Conservation (phyloP, 768 basidiomycete species). For the Calvatia gigantea region DNA sequence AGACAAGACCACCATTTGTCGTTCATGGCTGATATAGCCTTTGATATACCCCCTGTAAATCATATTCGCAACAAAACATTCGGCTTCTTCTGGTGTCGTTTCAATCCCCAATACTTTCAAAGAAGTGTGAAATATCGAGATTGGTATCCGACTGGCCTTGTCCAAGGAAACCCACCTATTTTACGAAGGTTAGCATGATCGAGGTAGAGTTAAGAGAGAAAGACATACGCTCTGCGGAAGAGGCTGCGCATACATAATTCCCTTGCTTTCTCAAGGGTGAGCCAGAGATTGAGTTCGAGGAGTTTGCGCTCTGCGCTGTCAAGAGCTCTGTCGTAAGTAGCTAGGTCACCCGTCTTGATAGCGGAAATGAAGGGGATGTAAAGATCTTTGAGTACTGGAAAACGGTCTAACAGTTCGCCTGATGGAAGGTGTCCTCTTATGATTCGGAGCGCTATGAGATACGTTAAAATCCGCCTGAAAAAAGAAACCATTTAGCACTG, state of each 20-base stretch:
- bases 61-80: constrained; percentile 94
- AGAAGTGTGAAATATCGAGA: constrained; percentile 78
- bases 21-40: constrained; percentile 96
- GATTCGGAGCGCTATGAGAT: constrained; percentile 86
- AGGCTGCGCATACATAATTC: constrained; percentile 83
- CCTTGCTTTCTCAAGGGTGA: constrained; percentile 83
- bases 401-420: constrained; percentile 59
- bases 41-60: constrained; percentile 90
- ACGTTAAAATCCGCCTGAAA: constrained; percentile 82
- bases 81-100: constrained; percentile 77
- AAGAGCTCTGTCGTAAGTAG: constrained; percentile 77
- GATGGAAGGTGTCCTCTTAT: constrained; percentile 87
- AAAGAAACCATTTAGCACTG: not conserved
- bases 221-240: constrained; percentile 71
- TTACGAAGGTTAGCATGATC: not conserved
- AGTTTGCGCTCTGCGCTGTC: constrained; percentile 67
- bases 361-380: constrained; percentile 81
- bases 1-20: constrained; percentile 89
- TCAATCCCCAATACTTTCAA: constrained; percentile 68
- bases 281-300: constrained; percentile 83
- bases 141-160: constrained; percentile 74
- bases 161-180: constrained; percentile 76
- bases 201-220: not conserved
- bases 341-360: constrained; percentile 73
- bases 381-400: constrained; percentile 67